Evolutionary conservation across 2,329 filamentous ascomycete species (phyloP).

Genomic region (Sclerotinia nivalis): DNA sequence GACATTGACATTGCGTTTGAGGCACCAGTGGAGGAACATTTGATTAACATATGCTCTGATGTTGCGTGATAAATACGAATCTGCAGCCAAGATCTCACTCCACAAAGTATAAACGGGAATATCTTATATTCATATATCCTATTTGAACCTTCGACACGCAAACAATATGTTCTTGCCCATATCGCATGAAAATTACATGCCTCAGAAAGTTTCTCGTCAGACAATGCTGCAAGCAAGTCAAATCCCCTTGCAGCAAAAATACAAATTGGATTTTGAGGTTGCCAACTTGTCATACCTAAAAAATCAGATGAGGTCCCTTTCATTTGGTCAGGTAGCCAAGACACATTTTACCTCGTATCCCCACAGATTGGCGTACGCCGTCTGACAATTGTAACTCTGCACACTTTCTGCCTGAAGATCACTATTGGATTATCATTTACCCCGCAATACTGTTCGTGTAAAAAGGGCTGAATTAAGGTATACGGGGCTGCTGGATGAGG

Average conservation of each 20-base stretch:
- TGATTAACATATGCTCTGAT: neutral
- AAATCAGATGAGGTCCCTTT: neutral
- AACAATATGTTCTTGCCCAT: neutral
- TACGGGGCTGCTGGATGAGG: neutral
- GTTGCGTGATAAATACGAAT: neutral
- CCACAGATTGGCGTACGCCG: neutral
- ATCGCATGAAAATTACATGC: neutral
- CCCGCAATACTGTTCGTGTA: conserved; percentile 8
- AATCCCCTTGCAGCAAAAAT: conserved; percentile 1
- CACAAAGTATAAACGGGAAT: neutral
- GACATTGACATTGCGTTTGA: neutral
- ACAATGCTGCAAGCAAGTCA: neutral
- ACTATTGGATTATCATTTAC: neutral
- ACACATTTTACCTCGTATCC: conserved; percentile 7
- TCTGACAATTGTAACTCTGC: conserved; percentile 13
- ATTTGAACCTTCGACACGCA: neutral
- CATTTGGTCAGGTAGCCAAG: conserved; percentile 7
- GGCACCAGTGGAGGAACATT: neutral
- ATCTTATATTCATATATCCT: neutral
- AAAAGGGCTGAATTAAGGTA: conserved; percentile 2
- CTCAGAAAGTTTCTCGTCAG: neutral
- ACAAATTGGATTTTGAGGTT: neutral
- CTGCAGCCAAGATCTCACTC: neutral
- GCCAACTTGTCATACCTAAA: neutral
- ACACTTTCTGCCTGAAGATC: conserved; percentile 12